Base-by-base conservation (phyloP, 106 monocot genomes). In the Apostasia shenzhenica region DNA sequence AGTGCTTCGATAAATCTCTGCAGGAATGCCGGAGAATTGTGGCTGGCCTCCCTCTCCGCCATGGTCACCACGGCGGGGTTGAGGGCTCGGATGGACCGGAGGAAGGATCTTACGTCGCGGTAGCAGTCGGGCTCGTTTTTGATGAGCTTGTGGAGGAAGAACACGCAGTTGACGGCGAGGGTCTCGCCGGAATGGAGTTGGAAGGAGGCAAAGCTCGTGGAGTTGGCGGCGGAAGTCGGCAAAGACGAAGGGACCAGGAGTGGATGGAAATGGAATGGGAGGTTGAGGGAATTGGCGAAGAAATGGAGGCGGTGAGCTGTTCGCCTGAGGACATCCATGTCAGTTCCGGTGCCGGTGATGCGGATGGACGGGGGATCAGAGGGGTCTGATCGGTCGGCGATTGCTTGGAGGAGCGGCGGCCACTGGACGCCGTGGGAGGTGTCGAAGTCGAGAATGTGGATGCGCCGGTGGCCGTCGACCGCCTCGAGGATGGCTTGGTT, bases 401-500 rank as follows among this genome's bases (percentile, higher is more conserved):
- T 83, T 46, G 92, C 99, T 55, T 99, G 99, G 47, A 99, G 83
- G 48, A 99, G 73, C 4, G 90, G 93, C 0, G 99, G 99, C 99
- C 99, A 99, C 60, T 99, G 99, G 61, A 99, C 72, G 44, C 99
- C 99, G 44, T 93, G 85, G 38, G 71, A 71, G 41, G 87, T 85
- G 71, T 99, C 93, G 68, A 93, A 84, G 67, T 99, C 99, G 46
- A 99, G 68, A 67, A 99, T 90, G 85, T 99, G 99, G 54, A 99
- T 64, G 8, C 56, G 50, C 9, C 67, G 69, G 55, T 45, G 80
- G 4, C 77, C 90, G 7, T 77, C 79, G 26, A 85, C 72, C 37
- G 90, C 86, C 55, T 99, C 99, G 54, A 99, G 90, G 45, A 99
- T 99, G 64, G 99, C 99, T 58, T 99, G 99, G 79, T 99, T 99